Conservation (phyloP, 164 flowering plant genomes). For the Sedum album region DNA sequence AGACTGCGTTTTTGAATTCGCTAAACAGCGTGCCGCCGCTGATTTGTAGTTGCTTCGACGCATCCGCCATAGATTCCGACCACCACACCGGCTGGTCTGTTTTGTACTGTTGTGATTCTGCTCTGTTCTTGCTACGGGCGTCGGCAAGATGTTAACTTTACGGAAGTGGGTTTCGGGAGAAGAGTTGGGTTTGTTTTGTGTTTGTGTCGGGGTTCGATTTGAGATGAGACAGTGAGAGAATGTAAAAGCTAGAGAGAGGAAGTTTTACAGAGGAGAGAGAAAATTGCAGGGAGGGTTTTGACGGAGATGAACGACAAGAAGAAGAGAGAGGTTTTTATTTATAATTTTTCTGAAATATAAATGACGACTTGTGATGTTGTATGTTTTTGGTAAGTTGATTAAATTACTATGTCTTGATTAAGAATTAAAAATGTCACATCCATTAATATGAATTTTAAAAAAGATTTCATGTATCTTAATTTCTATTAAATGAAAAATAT, state of each 20-base stretch:
- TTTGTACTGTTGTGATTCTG: neutral
- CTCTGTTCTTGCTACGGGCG: neutral
- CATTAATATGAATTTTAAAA: too few relatives aligned
- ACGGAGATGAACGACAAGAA: too few relatives aligned
- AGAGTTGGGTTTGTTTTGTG: too few relatives aligned
- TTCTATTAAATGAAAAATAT: too few relatives aligned
- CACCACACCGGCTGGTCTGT: neutral
- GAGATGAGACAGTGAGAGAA: neutral
- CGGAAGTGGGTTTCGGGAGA: neutral
- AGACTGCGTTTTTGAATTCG: constrained; percentile 1
- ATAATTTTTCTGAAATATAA: too few relatives aligned
- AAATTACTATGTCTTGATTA: too few relatives aligned
- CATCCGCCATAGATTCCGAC: constrained; percentile 1
- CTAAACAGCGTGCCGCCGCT: neutral
- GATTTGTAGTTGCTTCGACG: neutral
- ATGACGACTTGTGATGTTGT: too few relatives aligned
- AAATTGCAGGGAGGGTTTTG: neutral
- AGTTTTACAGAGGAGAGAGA: neutral
- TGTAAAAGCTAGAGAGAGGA: neutral
- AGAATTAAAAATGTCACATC: too few relatives aligned
- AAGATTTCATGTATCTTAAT: too few relatives aligned
- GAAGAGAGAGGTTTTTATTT: too few relatives aligned
- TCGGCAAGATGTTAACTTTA: neutral
- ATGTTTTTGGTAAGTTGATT: too few relatives aligned
- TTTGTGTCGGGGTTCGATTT: neutral